Percentiles rank a stretch among this genome's conserved stretches.
Conservation (phyloP, 1,284 basidiomycete genomes). For the Tylopilus sp. region DNA sequence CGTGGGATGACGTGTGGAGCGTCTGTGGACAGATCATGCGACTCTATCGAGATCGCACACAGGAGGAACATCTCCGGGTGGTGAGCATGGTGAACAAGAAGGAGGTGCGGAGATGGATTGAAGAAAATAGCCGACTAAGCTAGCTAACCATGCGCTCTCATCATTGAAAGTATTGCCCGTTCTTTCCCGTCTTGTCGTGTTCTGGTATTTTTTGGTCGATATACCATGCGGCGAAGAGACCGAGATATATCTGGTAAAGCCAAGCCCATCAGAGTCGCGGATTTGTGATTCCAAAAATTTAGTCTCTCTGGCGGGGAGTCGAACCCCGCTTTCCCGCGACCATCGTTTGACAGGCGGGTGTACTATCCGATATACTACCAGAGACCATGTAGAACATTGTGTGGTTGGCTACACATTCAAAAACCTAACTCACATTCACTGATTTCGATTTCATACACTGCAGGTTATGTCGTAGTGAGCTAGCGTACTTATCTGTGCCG, state of each 20-base stretch:
- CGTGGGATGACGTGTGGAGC: conserved; percentile 80
- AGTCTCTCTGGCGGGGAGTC: conserved; percentile 43
- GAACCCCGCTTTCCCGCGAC: conserved; percentile 42
- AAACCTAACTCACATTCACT: background rate
- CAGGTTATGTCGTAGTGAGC: no score
- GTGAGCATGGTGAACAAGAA: conserved; percentile 62
- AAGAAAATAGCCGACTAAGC: conserved; percentile 37
- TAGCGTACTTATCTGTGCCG: no score
- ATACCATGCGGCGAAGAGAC: no score
- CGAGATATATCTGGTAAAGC: no score
- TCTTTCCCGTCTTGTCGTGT: background rate
- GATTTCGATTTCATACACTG: no score
- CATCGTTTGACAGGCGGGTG: conserved; percentile 39
- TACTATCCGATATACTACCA: conserved; percentile 47
- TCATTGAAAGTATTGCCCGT: background rate
- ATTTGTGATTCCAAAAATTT: no score
- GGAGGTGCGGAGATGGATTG: conserved; percentile 72
- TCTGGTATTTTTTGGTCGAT: background rate
- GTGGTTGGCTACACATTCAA: background rate
- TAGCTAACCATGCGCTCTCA: conserved; percentile 9
- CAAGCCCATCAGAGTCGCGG: no score
- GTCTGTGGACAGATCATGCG: conserved; percentile 78
- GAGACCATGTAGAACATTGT: conserved; percentile 22
- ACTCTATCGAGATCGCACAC: conserved; percentile 56
- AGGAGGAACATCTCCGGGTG: conserved; percentile 37